These are phyloP conservation scores for Penicillium griseofulvum DNA, from an alignment of 2,329 filamentous ascomycete species.

Conservation along the genomic window DNA sequence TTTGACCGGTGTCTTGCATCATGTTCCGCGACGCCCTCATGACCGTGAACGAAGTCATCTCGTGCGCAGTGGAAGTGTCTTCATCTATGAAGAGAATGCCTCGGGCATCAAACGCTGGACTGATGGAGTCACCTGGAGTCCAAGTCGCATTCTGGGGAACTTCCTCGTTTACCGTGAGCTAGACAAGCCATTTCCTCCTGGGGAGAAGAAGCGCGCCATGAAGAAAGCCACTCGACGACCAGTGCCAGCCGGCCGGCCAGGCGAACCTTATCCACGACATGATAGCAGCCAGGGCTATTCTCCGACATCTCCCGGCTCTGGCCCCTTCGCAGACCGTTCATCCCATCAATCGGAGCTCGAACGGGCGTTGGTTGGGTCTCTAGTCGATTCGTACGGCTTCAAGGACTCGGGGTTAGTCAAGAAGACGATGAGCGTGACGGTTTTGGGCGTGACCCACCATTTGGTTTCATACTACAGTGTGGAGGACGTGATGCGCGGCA, in stretches of 20 bases:
- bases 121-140: constrained; percentile 87
- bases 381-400: constrained; percentile 88
- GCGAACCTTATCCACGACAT: constrained; percentile 52
- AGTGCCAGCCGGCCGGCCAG: constrained; percentile 45
- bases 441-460: constrained; percentile 74
- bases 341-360: constrained; percentile 47
- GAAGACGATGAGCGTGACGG: constrained; percentile 83
- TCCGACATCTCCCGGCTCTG: constrained; percentile 34
- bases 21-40: constrained; percentile 80
- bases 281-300: constrained; percentile 40
- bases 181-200: constrained; percentile 71
- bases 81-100: constrained; percentile 87
- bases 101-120: constrained; percentile 95
- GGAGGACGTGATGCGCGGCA: constrained; percentile 68
- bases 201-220: constrained; percentile 80
- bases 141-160: constrained; percentile 79
- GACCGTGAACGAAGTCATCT: constrained; percentile 75
- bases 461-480: constrained; percentile 86
- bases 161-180: constrained; percentile 84
- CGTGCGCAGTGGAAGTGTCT: constrained; percentile 80
- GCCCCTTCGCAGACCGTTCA: constrained; percentile 37
- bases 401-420: constrained; percentile 80
- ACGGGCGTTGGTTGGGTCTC: constrained; percentile 69
- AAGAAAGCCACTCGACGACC: constrained; percentile 61
- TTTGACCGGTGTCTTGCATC: constrained; percentile 65